Conservation (phyloP, 139 green algal species). For the Picochlorum sp. region DNA sequence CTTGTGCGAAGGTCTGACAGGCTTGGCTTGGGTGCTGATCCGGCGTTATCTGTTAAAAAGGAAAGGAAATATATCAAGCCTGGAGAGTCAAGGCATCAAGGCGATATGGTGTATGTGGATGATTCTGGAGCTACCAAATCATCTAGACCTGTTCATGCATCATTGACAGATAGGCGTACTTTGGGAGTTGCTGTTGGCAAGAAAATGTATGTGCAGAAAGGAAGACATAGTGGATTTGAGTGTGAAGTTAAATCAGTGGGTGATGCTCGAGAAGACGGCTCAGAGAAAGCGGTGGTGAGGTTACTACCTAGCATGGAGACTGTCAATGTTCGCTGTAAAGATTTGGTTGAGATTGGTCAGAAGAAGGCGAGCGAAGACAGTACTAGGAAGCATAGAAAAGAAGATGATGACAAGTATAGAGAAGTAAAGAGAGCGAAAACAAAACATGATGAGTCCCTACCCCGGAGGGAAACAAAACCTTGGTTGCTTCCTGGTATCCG, state of each 20-base stretch:
- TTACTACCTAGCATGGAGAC: background rate
- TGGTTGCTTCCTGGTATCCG: constrained; percentile 55
- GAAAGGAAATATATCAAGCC: constrained; percentile 36
- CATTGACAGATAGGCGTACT: background rate
- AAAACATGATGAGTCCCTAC: background rate
- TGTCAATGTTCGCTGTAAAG: background rate
- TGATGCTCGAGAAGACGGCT: background rate
- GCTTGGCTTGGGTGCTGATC: constrained; percentile 64
- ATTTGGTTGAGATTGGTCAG: constrained; percentile 27
- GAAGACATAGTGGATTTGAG: constrained; percentile 44
- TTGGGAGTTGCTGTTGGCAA: constrained; percentile 26
- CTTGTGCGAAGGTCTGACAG: constrained; percentile 30
- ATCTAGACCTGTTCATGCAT: too few relatives aligned
- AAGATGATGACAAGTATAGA: background rate
- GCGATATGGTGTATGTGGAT: constrained; percentile 2
- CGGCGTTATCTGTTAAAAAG: constrained; percentile 12
- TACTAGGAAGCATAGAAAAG: background rate
- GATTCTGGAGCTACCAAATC: background rate
- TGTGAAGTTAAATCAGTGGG: constrained; percentile 30
- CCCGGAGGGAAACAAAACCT: background rate
- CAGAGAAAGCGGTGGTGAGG: background rate
- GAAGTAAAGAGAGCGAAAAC: constrained; percentile 2
- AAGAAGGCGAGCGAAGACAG: constrained; percentile 3
- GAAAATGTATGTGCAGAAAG: constrained; percentile 42
- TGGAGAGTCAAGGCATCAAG: constrained; percentile 13